Percentiles rank a stretch among this genome's conserved stretches.
Evolutionary conservation across 2,329 filamentous ascomycete genomes (phyloP).

Genomic region (Sporothrix brunneoviolacea): DNA sequence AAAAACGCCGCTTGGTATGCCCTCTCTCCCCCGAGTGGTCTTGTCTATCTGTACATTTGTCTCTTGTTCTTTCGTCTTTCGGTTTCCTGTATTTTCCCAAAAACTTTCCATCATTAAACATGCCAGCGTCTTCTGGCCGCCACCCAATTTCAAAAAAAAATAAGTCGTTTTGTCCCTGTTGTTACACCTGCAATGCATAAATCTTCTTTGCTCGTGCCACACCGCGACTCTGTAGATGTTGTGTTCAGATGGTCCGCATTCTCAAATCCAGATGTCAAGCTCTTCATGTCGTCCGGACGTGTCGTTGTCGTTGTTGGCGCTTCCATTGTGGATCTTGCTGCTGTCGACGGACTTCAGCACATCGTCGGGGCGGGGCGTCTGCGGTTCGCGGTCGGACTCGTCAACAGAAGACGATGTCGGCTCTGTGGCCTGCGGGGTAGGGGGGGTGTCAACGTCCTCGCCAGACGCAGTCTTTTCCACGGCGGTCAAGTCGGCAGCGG

Average conservation of each 20-base stretch:
- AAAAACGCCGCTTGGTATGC: slow-evolving; percentile 6
- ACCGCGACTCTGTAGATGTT: too few relatives aligned
- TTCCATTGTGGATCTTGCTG: background rate
- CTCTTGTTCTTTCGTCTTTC: background rate
- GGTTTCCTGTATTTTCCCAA: background rate
- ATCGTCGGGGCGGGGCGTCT: slow-evolving; percentile 17
- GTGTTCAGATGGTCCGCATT: slow-evolving; percentile 7
- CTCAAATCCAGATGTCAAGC: slow-evolving; percentile 8
- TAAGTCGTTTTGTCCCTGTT: background rate
- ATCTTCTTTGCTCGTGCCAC: too few relatives aligned
- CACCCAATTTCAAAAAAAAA: too few relatives aligned
- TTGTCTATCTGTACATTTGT: slow-evolving; percentile 7
- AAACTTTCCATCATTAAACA: slow-evolving; percentile 8
- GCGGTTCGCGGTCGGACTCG: slow-evolving; percentile 16
- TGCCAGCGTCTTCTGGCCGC: too few relatives aligned
- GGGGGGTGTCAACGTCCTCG: background rate
- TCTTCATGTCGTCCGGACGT: too few relatives aligned
- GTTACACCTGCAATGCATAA: too few relatives aligned
- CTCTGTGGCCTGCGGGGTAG: slow-evolving; percentile 9
- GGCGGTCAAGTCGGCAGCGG: slow-evolving; percentile 3
- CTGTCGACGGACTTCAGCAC: background rate
- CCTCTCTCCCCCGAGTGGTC: background rate
- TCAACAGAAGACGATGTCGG: slow-evolving; percentile 14
- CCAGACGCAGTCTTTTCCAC: slow-evolving; percentile 4
- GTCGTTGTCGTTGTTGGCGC: background rate